These are phyloP conservation scores for Pachysolen tannophilus DNA, from an alignment of 805 yeast species.

Conservation along the genomic window DNA sequence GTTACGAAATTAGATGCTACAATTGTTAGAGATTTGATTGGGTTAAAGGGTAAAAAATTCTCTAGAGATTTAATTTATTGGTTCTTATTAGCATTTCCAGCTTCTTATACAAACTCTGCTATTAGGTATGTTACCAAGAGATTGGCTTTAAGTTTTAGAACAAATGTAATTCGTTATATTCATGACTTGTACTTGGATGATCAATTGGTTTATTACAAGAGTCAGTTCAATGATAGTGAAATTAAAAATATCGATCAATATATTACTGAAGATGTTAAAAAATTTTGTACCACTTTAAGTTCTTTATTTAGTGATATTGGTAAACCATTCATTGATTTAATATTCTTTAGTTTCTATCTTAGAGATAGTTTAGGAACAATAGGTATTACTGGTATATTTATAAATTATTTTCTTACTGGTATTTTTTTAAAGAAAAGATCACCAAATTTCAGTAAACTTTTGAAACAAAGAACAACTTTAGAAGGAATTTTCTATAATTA, in stretches of 20 bases:
- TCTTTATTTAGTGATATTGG: constrained; percentile 84
- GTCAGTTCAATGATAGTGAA: constrained; percentile 47
- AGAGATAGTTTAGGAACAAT: constrained; percentile 79
- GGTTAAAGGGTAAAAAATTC: constrained; percentile 70
- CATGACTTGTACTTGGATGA: constrained; percentile 85
- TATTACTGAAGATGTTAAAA: constrained; percentile 75
- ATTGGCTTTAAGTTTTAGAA: constrained; percentile 76
- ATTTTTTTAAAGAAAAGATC: constrained; percentile 61
- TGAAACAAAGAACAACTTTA: constrained; percentile 63
- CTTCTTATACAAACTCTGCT: constrained; percentile 85
- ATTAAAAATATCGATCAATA: constrained; percentile 74
- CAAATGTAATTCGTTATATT: constrained; percentile 73
- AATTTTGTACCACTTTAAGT: constrained; percentile 75
- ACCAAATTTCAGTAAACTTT: constrained; percentile 77
- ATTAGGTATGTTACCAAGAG: constrained; percentile 74
- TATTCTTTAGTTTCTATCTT: constrained; percentile 76
- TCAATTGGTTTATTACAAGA: constrained; percentile 75
- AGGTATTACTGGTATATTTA: constrained; percentile 77
- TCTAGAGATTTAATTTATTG: constrained; percentile 73
- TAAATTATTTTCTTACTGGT: constrained; percentile 78
- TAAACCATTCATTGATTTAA: constrained; percentile 81
- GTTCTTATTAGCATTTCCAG: constrained; percentile 88
- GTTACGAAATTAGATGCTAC: constrained; percentile 91
- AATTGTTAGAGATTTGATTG: constrained; percentile 80
- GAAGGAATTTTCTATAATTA: constrained; percentile 88